A percentile compares a stretch with the other conserved stretches of the same genome.
phyloP scores from a whole-genome alignment of 73 alveolate species.

The Uronychia binucleata region DNA sequence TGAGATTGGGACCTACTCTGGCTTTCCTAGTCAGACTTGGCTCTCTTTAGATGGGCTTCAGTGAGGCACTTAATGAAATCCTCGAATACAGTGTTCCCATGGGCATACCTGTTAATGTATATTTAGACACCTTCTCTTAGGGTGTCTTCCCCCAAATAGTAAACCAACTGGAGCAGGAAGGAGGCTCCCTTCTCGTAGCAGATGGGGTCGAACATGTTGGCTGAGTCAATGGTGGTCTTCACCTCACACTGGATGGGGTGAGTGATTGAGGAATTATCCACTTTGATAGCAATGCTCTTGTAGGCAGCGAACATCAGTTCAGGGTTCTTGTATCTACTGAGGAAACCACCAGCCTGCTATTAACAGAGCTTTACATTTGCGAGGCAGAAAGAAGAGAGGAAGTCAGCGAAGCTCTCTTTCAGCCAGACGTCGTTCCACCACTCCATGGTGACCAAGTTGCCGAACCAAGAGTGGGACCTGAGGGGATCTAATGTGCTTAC shows the following conservation, averaged over 20 bases:
- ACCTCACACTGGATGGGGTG: conserved; percentile 94
- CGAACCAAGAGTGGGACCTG: conserved; percentile 66
- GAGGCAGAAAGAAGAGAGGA: conserved; percentile 74
- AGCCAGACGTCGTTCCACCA: conserved; percentile 83
- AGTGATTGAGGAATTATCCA: conserved; percentile 86
- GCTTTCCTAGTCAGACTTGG: conserved; percentile 37
- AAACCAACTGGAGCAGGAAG: conserved; percentile 75
- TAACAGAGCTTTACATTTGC: conserved; percentile 39
- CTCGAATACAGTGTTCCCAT: conserved; percentile 84
- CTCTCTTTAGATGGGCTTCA: conserved; percentile 46
- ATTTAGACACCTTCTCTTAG: conserved; percentile 84
- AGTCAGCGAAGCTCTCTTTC: conserved; percentile 62
- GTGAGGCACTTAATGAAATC: conserved; percentile 89
- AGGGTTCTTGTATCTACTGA: conserved; percentile 22
- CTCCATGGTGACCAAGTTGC: conserved; percentile 65
- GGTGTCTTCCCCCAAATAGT: conserved; percentile 87
- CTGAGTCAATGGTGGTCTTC: conserved; percentile 91
- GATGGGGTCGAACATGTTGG: conserved; percentile 86
- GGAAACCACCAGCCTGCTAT: conserved; percentile 21
- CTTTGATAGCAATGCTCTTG: conserved; percentile 29
- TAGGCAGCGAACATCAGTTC: conserved; percentile 2
- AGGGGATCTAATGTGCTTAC: no score
- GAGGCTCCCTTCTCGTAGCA: conserved; percentile 91
- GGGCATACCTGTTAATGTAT: conserved; percentile 84
- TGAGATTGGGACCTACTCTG: conserved; percentile 60